A percentile compares a stretch with the other conserved stretches of the same genome.
phyloP scores from a whole-genome alignment of 1,139 yeast genomes.

The Scheffersomyces parashehatae region DNA sequence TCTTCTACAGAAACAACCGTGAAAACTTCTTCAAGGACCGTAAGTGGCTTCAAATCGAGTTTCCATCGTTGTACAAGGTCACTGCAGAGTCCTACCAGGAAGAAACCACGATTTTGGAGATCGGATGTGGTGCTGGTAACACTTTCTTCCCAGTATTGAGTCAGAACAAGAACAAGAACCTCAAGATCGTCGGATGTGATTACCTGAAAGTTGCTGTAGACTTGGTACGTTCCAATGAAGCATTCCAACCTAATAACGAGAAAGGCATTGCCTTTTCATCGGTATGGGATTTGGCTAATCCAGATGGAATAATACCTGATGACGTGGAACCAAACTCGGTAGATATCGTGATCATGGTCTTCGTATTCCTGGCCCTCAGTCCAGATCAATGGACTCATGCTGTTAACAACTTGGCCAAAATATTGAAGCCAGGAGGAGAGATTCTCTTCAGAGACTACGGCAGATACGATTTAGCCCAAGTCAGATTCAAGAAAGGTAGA shows the following conservation, averaged over 20 bases:
- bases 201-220: conserved; percentile 90
- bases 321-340: conserved; percentile 79
- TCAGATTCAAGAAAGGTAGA: conserved; percentile 87
- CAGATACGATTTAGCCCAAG: conserved; percentile 92
- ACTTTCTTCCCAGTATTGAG: conserved; percentile 86
- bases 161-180: conserved; percentile 77
- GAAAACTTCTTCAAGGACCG: conserved; percentile 96
- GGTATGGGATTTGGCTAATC: conserved; percentile 94
- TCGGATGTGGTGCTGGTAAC: conserved; percentile 99
- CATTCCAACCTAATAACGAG: conserved; percentile 46
- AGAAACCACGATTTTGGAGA: conserved; percentile 76
- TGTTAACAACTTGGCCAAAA: conserved; percentile 61
- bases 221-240: conserved; percentile 64
- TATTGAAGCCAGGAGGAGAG: conserved; percentile 90
- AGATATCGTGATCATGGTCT: conserved; percentile 89
- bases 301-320: conserved; percentile 74
- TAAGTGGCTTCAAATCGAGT: conserved; percentile 93
- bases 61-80: conserved; percentile 79
- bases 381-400: conserved; percentile 93
- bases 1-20: conserved; percentile 83
- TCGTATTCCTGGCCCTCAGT: conserved; percentile 87
- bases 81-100: conserved; percentile 66
- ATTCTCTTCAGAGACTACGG: conserved; percentile 93
- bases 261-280: conserved; percentile 73
- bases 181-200: conserved; percentile 83